These are phyloP conservation scores for Vachellia pachyceras DNA, from an alignment of 306 rosid genomes.

Conservation along the genomic window DNA sequence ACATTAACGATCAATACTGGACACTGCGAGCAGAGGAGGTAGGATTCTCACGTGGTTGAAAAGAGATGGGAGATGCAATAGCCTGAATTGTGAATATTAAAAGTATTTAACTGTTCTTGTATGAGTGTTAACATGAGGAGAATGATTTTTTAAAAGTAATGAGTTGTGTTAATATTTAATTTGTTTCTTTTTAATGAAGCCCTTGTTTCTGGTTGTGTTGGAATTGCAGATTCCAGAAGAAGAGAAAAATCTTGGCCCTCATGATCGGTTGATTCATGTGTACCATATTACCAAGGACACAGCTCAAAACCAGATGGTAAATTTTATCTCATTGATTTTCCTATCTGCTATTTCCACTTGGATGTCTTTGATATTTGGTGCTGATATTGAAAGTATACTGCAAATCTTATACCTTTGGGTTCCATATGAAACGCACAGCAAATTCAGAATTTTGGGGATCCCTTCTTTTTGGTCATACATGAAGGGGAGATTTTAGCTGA, in stretches of 20 bases:
- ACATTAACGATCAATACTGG: conserved; percentile 93
- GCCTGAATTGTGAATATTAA: neutral
- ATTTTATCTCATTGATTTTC: conserved; percentile 31
- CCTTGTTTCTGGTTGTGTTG: conserved; percentile 3
- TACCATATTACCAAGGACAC: conserved; percentile 90
- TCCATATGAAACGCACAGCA: conserved; percentile 54
- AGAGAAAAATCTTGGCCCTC: conserved; percentile 78
- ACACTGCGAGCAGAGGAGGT: conserved; percentile 96
- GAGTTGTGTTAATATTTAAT: neutral
- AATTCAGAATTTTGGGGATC: conserved; percentile 93
- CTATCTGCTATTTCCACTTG: conserved; percentile 2
- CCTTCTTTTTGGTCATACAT: conserved; percentile 86
- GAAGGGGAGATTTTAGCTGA: conserved; percentile 85
- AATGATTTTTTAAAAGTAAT: conserved; percentile 1
- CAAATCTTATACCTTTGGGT: neutral
- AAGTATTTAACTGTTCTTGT: conserved; percentile 32
- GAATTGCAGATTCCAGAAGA: conserved; percentile 75
- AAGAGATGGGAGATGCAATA: neutral
- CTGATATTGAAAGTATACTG: neutral
- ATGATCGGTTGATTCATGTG: conserved; percentile 82
- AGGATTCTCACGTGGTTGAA: conserved; percentile 27
- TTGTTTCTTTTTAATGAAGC: conserved; percentile 8
- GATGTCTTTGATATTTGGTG: conserved; percentile 4
- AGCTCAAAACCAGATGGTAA: conserved; percentile 80
- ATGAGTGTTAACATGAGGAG: conserved; percentile 11